Conservation (phyloP, 306 rosid species). For the Sicyos baderoa region DNA sequence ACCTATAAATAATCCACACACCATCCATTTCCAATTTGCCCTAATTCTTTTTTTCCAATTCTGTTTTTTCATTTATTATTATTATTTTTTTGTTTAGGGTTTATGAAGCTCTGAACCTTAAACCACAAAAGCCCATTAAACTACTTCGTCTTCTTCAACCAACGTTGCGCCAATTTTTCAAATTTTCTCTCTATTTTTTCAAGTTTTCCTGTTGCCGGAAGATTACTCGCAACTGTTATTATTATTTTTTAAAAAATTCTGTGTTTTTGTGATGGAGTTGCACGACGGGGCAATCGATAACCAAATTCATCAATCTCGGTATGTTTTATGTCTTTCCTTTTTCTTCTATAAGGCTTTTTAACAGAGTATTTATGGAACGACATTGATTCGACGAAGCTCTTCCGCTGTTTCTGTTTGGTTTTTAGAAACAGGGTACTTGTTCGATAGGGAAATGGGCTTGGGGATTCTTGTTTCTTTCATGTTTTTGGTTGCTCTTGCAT, state of each 20-base stretch:
- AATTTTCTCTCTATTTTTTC: neutral
- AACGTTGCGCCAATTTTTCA: constrained; percentile 17
- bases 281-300: constrained; percentile 10
- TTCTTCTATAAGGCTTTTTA: neutral
- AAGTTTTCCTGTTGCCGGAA: neutral
- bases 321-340: neutral
- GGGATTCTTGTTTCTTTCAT: neutral
- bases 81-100: neutral
- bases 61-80: too few species aligned
- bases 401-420: neutral
- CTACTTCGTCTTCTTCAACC: constrained; percentile 14
- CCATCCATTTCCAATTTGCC: constrained; percentile 12
- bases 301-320: constrained; percentile 9
- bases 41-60: neutral
- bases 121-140: constrained; percentile 13
- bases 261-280: constrained; percentile 18
- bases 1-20: neutral
- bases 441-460: neutral
- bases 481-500: constrained; percentile 7
- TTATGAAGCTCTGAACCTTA: constrained; percentile 18
- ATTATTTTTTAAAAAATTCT: too few species aligned
- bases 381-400: neutral
- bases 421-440: neutral
- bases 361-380: neutral
- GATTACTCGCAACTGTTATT: too few species aligned